Base-by-base conservation (phyloP, 169 alveolate genomes). In the Plasmodium gonderi region DNA sequence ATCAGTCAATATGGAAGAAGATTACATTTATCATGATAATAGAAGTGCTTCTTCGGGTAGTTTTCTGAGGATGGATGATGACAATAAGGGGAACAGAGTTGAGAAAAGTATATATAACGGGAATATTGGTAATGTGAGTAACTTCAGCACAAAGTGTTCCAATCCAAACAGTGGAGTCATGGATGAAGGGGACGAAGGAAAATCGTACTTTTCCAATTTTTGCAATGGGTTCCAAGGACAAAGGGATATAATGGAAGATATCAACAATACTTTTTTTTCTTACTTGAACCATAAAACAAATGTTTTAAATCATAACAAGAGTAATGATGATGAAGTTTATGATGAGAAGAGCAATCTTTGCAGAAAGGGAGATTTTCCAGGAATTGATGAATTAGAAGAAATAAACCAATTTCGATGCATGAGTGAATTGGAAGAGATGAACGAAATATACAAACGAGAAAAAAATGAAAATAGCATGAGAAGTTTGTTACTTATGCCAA, bases 181-280 rank as follows among this genome's bases (percentile, higher is more conserved):
- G 76, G 75, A 79, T 4, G 49, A 79, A 12, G 77, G 60, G 79
- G 91, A 65, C 36, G 91, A 80, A 29, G 40, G 23, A 26, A 23
- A 64, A 29, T 80, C 65, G n/a, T 64, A 42, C 45, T 80, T 80
- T 69, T 80, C 79, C 31, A 80, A 47, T 31, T 38, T 67, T 65
- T 80, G 60, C 12, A 44, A 65, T 17, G 72, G 17, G n/a, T 79
- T 79, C 31, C 49, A 64, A 29, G 54, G 29, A 11, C 20, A 78
- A 40, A 42, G 74, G 67, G 64, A 65, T 7, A 64, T 31, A 80
- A 45, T 45, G 72, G 75, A 78, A 49, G 42, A 51, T 4, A 26
- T 14, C 0, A 14, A 38, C 64, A 20, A 80, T 38, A n/a, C 67
- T 2, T 65, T 80, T 8, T 80, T 23, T 8, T 60, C 80, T 8